Percentiles rank a stretch among this genome's conserved stretches.
These are phyloP conservation scores for Cymbopogon flexuosus DNA, from an alignment of 202 grass and related monocot genomes.

Conservation along the genomic window DNA sequence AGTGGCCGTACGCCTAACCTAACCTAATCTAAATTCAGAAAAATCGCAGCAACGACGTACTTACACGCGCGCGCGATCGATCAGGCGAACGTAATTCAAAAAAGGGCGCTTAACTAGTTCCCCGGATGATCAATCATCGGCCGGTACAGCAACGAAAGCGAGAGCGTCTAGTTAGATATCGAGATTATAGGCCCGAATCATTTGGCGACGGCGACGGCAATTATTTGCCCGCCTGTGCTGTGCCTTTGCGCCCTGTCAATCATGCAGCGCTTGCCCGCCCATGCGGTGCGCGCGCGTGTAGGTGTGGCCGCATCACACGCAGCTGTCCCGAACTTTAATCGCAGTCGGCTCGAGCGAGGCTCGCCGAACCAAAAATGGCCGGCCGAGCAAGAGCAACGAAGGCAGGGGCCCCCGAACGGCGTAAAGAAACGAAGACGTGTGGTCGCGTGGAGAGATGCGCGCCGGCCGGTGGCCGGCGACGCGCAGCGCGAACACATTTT, in stretches of 20 bases:
- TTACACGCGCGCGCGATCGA: not conserved
- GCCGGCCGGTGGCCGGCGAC: not conserved
- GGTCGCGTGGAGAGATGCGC: not conserved
- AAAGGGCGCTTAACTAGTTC: not conserved
- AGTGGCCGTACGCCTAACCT: conserved; percentile 29
- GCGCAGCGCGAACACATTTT: too few species aligned
- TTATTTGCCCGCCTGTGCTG: not conserved
- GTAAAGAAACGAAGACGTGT: not conserved
- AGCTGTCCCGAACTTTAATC: not conserved
- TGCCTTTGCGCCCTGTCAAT: not conserved
- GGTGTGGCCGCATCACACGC: not conserved
- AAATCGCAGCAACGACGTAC: not conserved
- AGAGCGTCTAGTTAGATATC: not conserved
- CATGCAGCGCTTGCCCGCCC: not conserved
- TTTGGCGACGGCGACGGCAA: conserved; percentile 22
- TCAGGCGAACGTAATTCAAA: not conserved
- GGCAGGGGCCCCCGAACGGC: not conserved
- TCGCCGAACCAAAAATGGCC: not conserved
- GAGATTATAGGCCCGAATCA: conserved; percentile 9
- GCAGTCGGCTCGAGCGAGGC: too few species aligned
- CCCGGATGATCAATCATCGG: not conserved
- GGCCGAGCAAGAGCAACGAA: not conserved
- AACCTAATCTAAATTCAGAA: not conserved
- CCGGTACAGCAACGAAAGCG: not conserved
- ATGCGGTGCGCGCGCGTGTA: not conserved